phyloP scores from a whole-genome alignment of 2,329 filamentous ascomycete genomes.

The Paraphoma sp. region DNA sequence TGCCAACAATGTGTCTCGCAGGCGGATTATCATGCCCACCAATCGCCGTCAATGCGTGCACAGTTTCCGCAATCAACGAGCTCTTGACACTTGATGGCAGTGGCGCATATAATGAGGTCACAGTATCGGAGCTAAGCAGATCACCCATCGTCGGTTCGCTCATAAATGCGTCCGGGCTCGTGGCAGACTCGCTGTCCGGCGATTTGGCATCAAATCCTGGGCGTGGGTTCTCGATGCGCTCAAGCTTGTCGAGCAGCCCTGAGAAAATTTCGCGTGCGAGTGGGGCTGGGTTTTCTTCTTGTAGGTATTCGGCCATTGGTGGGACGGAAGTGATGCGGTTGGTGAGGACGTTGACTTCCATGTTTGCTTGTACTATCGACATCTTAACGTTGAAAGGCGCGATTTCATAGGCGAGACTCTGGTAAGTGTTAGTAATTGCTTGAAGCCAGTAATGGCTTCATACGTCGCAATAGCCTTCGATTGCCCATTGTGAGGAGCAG shows the following conservation, averaged over 20 bases:
- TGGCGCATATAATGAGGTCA: conserved; percentile 75
- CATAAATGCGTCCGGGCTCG: conserved; percentile 33
- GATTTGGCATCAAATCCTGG: conserved; percentile 39
- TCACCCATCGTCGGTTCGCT: conserved; percentile 52
- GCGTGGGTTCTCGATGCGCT: conserved; percentile 58
- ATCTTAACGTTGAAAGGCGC: conserved; percentile 95
- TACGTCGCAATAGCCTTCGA: conserved; percentile 94
- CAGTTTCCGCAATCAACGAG: conserved; percentile 82
- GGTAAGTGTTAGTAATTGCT: conserved; percentile 9
- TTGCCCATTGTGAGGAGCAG: conserved; percentile 90
- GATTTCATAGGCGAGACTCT: conserved; percentile 90
- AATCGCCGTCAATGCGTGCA: conserved; percentile 88
- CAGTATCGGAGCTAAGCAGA: conserved; percentile 54
- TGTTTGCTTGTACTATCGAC: conserved; percentile 93
- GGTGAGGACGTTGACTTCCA: conserved; percentile 87
- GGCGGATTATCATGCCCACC: conserved; percentile 96
- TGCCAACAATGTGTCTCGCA: conserved; percentile 89
- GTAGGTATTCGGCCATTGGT: conserved; percentile 72
- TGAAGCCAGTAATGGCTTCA: neutral
- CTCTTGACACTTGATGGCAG: conserved; percentile 72
- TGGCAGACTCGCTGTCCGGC: conserved; percentile 35
- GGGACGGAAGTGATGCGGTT: conserved; percentile 88
- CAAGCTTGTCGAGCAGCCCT: conserved; percentile 78
- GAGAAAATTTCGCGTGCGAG: conserved; percentile 83
- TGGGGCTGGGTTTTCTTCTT: conserved; percentile 75